phyloP scores from a whole-genome alignment of 2,329 filamentous ascomycete species.

The Neonectria hederae region DNA sequence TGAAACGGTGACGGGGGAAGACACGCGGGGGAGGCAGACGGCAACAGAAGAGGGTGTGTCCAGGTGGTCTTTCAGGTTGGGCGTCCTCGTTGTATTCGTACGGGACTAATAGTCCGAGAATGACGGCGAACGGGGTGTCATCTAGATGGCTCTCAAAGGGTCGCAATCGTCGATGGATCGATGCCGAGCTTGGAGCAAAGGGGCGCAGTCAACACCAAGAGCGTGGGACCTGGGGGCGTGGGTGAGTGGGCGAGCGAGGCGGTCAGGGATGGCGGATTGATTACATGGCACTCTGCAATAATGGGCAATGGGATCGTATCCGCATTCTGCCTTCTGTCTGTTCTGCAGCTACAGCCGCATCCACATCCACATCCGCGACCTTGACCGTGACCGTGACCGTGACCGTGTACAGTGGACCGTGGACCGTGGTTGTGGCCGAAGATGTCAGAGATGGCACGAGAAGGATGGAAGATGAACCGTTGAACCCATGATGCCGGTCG shows the following conservation, averaged over 20 bases:
- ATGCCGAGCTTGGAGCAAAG: constrained; percentile 25
- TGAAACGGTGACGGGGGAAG: constrained; percentile 16
- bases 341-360: neutral
- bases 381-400: neutral
- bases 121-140: constrained; percentile 6
- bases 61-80: neutral
- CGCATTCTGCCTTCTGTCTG: constrained; percentile 1
- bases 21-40: neutral
- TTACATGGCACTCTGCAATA: constrained; percentile 1
- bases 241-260: constrained; percentile 5
- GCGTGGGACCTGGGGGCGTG: constrained; percentile 15
- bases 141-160: constrained; percentile 4
- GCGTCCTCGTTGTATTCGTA: neutral
- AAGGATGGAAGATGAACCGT: constrained; percentile 24
- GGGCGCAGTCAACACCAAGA: constrained; percentile 11
- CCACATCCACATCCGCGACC: constrained; percentile 5
- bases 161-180: constrained; percentile 6
- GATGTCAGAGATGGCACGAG: constrained; percentile 14
- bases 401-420: neutral
- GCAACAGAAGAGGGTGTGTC: neutral
- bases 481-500: constrained; percentile 14
- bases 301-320: constrained; percentile 19
- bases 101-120: neutral
- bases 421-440: constrained; percentile 1
- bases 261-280: constrained; percentile 20